Evolutionary conservation across 2,329 filamentous ascomycete genomes (phyloP), one percentile per base, ranked within the genome.

Genomic region (Boeremia exigua): DNA sequence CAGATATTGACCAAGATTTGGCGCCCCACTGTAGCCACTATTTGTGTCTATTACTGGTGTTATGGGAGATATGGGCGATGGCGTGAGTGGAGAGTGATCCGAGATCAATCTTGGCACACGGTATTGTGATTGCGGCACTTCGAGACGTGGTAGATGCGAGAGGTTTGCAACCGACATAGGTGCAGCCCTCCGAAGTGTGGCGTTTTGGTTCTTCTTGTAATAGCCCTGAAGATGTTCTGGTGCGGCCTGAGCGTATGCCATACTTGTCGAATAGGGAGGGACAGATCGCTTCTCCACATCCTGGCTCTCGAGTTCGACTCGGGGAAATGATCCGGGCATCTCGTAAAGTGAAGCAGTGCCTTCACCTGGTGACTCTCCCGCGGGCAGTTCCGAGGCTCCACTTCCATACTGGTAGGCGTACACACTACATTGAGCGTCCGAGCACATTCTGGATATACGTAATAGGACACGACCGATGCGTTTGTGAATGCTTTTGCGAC

Each of bases 261-360:
- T 23, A 30, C 33, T 43, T 10, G 14, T 27, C 4, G 17, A 14
- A 3, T n/a, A 14, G 12, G 5, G 32, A 12, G 3, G 5, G 15
- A 9, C 8, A 8, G 27, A 11, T 12, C 19, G 5, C 25, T 33
- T 14, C 14, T 37, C 30, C 11, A 19, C 12, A 32, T 23, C 9
- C 9, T 15, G 27, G 9, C 33, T 19, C 8, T 53, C 49, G 5
- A 54, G 50, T 37, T 54, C 53, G 36, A 33, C 48, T 23, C 12
- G 25, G 29, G 48, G 39, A 12, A 46, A 47, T 4, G 53, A 46
- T 2, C 28, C 47, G n/a, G 53, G 46, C 53, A 55, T 55, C 36
- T 55, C 53, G 8, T 42, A 29, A 9, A 42, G 17, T 0, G 53
- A 25, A 12, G 36, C 15, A 12, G 39, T 36, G 6, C 29, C 36